Evolutionary conservation across 257 asterid genomes (phyloP).

Genomic region (Solanum etuberosum): DNA sequence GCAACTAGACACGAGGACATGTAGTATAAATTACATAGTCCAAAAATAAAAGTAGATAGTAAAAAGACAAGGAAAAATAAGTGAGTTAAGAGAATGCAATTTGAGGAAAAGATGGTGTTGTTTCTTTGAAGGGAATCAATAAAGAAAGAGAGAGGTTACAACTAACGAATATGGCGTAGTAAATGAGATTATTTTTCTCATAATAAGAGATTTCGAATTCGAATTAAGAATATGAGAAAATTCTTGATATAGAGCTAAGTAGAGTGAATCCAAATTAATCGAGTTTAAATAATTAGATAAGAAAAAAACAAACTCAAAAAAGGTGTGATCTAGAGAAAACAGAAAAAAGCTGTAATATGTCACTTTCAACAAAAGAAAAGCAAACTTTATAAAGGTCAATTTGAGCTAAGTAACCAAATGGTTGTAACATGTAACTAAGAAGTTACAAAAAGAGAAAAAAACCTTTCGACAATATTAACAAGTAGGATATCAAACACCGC

Average conservation of each 20-base stretch:
- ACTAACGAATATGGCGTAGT: accelerated
- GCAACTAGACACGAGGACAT: background rate
- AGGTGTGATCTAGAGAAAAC: conserved; percentile 4
- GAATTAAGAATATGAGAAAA: accelerated
- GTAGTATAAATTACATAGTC: background rate
- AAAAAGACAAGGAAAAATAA: background rate
- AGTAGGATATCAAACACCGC: conserved; percentile 8
- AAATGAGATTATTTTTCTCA: no score
- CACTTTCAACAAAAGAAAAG: conserved; percentile 34
- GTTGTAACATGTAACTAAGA: background rate
- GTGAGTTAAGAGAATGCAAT: conserved; percentile 26
- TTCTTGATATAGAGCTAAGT: no score
- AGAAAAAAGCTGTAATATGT: conserved; percentile 42
- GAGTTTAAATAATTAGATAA: accelerated
- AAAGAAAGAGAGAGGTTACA: background rate
- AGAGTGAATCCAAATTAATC: accelerated
- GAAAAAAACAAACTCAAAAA: background rate
- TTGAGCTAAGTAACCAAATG: background rate
- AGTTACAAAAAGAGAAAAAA: background rate
- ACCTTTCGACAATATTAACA: background rate
- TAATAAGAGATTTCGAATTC: no score
- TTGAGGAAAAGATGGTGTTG: conserved; percentile 22
- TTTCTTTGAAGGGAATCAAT: conserved; percentile 60
- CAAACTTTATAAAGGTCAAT: background rate
- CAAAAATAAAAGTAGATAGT: background rate